phyloP scores from a whole-genome alignment of 768 basidiomycete species.

The Ramaria sp. region DNA sequence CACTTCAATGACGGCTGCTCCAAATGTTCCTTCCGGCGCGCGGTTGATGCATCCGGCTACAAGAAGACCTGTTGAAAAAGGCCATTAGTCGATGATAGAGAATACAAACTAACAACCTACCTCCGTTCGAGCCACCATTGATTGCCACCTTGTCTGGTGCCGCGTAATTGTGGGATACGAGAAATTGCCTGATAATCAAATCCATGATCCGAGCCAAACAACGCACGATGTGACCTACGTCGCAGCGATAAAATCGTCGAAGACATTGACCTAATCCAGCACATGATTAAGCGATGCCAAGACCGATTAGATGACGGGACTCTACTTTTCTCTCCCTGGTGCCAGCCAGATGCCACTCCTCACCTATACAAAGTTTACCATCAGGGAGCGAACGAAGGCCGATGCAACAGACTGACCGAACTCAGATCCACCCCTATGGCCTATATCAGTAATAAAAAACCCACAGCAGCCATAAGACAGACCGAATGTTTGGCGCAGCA shows the following conservation, averaged over 20 bases:
- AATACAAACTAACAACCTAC: slow-evolving; percentile 23
- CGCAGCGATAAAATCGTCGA: slow-evolving; percentile 76
- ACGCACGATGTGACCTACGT: slow-evolving; percentile 35
- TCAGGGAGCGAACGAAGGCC: not conserved
- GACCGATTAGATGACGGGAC: slow-evolving; percentile 1
- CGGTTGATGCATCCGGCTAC: slow-evolving; percentile 81
- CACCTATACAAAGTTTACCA: slow-evolving; percentile 15
- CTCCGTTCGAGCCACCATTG: slow-evolving; percentile 77
- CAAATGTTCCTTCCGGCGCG: slow-evolving; percentile 64
- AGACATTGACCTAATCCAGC: slow-evolving; percentile 48
- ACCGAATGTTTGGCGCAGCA: slow-evolving; percentile 30
- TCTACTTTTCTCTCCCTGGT: slow-evolving; percentile 58
- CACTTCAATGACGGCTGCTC: slow-evolving; percentile 73
- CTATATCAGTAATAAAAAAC: not conserved
- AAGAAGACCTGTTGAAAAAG: slow-evolving; percentile 42
- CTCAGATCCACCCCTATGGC: slow-evolving; percentile 56
- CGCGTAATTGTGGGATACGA: slow-evolving; percentile 63
- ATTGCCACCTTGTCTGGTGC: slow-evolving; percentile 63
- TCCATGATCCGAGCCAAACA: not conserved
- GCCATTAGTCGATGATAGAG: slow-evolving; percentile 2
- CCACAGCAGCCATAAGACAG: slow-evolving; percentile 15
- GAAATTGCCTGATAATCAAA: slow-evolving; percentile 39
- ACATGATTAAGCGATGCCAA: not conserved
- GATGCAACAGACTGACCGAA: slow-evolving; percentile 36
- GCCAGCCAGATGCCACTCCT: slow-evolving; percentile 75